Conservation (phyloP, 495 filamentous ascomycete species). For the Recurvomyces mirabilis region DNA sequence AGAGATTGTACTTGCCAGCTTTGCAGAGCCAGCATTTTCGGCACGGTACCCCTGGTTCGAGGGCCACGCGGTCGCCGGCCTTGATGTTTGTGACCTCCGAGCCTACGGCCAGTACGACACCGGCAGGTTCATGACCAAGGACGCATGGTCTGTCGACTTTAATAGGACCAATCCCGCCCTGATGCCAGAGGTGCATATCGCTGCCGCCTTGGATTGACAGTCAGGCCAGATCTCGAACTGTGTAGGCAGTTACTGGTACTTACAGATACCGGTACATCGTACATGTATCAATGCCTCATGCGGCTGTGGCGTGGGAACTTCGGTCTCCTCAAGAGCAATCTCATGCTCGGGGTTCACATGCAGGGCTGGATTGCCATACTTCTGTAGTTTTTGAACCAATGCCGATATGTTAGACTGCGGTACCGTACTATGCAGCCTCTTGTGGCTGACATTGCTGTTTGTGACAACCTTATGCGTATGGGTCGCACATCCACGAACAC, state of each 20-base stretch:
- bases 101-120: conserved; percentile 36
- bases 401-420: background rate
- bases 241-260: background rate
- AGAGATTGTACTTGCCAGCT: conserved; percentile 38
- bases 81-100: conserved; percentile 33
- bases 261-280: conserved; percentile 10
- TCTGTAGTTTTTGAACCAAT: background rate
- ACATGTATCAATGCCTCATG: conserved; percentile 12
- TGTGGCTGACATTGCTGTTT: background rate
- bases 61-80: conserved; percentile 37
- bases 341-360: conserved; percentile 9
- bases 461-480: too few species aligned
- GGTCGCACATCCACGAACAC: too few species aligned
- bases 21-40: conserved; percentile 33
- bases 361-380: conserved; percentile 10
- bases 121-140: conserved; percentile 40
- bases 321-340: conserved; percentile 2
- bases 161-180: conserved; percentile 36
- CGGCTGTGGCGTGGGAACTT: conserved; percentile 4
- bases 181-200: conserved; percentile 38
- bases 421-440: background rate
- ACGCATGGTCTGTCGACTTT: conserved; percentile 37
- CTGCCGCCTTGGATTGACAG: conserved; percentile 15
- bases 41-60: conserved; percentile 40
- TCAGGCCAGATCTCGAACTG: background rate